Evolutionary conservation across 1,284 basidiomycete species (phyloP), one percentile per base, ranked within the genome.

Genomic region (Anthracocystis panici-leucophaei): DNA sequence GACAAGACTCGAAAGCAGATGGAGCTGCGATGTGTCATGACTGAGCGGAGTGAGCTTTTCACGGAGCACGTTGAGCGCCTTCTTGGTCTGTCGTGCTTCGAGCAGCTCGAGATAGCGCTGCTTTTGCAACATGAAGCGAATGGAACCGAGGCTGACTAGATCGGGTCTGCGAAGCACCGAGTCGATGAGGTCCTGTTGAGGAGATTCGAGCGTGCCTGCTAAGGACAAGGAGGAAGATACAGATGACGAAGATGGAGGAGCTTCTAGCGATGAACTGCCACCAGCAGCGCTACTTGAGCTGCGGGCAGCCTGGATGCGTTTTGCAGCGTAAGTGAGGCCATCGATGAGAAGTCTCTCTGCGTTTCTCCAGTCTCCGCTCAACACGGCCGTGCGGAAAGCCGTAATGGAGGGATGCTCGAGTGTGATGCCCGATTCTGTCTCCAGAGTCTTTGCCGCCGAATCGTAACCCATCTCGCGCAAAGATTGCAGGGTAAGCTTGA

Each of bases 101-200:
- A 99, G 88, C n/a, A 93, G 88, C 84, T 99, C 96, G 46, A 99
- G 89, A 85, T 97, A 99, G 87, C 97, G 95, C 88, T 99, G 96
- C 86, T 93, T 92, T 65, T 91, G 91, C 64, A 99, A 92, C 73
- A 95, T 87, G 86, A 96, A 97, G 72, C 89, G 91, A 21, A 93
- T 91, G 79, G 92, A 90, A 29, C 75, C 72, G 3, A 80, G 58
- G 27, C 75, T 70, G 46, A 63, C 64, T 2, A 64, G 49, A 18
- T 69, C 68, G 0, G 79, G 79, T 40, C 67, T 62, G 21, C 79
- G 72, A 21, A 82, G 59, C 12, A 78, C 80, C 18, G 66, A 50
- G 42, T 79, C 77, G 35, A 80, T 65, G 44, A 71, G 61, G 12
- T 71, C 66, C 18, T 65, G 53, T 25, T 45, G 62, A 29, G 55